Evolutionary conservation across 345 rosid genomes (phyloP).

Genomic region (Moringa oleifera): DNA sequence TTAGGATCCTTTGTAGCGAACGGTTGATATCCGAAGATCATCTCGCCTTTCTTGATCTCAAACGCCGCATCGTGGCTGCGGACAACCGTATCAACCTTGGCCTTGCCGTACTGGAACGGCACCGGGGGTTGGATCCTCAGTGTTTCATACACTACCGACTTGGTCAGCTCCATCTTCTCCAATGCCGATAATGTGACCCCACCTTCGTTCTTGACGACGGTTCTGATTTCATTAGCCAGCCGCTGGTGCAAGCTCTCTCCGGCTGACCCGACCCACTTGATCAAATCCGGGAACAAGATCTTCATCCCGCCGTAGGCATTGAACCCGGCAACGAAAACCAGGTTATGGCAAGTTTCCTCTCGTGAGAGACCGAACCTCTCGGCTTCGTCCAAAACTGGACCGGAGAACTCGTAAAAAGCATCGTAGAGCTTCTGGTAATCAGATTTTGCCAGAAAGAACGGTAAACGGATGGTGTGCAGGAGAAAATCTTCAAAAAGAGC

Average conservation of each 20-base stretch:
- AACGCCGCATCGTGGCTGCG: constrained; percentile 82
- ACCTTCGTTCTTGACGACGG: constrained; percentile 50
- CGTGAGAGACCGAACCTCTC: constrained; percentile 59
- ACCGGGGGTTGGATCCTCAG: constrained; percentile 93
- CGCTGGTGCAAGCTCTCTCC: constrained; percentile 49
- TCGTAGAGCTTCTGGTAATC: constrained; percentile 76
- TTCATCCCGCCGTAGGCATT: constrained; percentile 86
- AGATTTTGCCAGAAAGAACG: constrained; percentile 46
- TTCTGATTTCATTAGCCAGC: constrained; percentile 71
- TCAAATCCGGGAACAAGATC: constrained; percentile 49
- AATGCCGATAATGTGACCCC: constrained; percentile 76
- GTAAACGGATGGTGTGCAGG: constrained; percentile 59
- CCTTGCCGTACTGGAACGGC: constrained; percentile 59
- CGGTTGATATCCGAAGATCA: constrained; percentile 79
- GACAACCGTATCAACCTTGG: constrained; percentile 56
- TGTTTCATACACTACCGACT: constrained; percentile 72
- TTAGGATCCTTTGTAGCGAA: constrained; percentile 80
- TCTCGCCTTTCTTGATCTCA: constrained; percentile 70
- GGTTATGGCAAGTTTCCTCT: constrained; percentile 82
- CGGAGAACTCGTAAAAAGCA: constrained; percentile 51
- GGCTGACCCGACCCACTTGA: constrained; percentile 76
- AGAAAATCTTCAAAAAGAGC: constrained; percentile 58
- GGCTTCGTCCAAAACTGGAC: constrained; percentile 61
- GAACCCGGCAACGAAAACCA: constrained; percentile 78
- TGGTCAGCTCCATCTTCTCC: constrained; percentile 74